A percentile compares a stretch with the other conserved stretches of the same genome.
These are phyloP conservation scores for Papiliotrema nemorosa DNA, from an alignment of 1,284 basidiomycete species.

Conservation along the genomic window DNA sequence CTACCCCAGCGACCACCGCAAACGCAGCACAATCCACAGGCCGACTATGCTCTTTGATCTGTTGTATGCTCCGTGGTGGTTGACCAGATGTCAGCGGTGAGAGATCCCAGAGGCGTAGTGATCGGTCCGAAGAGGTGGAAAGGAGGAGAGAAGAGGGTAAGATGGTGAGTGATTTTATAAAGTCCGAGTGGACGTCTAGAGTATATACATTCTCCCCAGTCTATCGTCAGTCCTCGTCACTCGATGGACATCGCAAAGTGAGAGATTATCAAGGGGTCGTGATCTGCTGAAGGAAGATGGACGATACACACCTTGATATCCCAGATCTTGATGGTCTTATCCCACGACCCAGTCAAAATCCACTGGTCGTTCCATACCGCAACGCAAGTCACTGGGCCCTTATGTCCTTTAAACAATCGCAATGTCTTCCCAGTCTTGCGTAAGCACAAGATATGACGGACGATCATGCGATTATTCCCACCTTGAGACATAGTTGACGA, in stretches of 20 bases:
- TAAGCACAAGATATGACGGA: neutral
- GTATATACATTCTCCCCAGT: slow-evolving; percentile 65
- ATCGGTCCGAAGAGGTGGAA: slow-evolving; percentile 87
- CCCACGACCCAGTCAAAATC: slow-evolving; percentile 85
- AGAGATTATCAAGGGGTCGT: too few species aligned
- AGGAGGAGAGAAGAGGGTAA: slow-evolving; percentile 61
- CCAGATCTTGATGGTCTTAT: slow-evolving; percentile 84
- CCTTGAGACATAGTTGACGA: slow-evolving; percentile 70
- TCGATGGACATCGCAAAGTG: too few species aligned
- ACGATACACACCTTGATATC: slow-evolving; percentile 65
- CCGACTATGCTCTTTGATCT: slow-evolving; percentile 36
- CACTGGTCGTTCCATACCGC: slow-evolving; percentile 53
- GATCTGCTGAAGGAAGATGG: too few species aligned
- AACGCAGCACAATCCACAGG: slow-evolving; percentile 30
- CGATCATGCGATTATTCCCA: slow-evolving; percentile 37
- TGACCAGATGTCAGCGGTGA: slow-evolving; percentile 44
- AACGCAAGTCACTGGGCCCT: slow-evolving; percentile 78
- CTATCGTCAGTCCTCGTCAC: slow-evolving; percentile 49
- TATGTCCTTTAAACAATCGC: slow-evolving; percentile 73
- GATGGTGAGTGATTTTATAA: slow-evolving; percentile 74
- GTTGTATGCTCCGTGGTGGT: slow-evolving; percentile 58
- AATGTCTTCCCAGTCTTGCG: slow-evolving; percentile 70
- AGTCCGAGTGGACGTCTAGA: slow-evolving; percentile 76
- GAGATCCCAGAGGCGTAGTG: slow-evolving; percentile 76
- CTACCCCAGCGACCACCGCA: neutral